These are phyloP conservation scores for Aspergillus sclerotioniger DNA, from an alignment of 495 filamentous ascomycete species.

Conservation along the genomic window DNA sequence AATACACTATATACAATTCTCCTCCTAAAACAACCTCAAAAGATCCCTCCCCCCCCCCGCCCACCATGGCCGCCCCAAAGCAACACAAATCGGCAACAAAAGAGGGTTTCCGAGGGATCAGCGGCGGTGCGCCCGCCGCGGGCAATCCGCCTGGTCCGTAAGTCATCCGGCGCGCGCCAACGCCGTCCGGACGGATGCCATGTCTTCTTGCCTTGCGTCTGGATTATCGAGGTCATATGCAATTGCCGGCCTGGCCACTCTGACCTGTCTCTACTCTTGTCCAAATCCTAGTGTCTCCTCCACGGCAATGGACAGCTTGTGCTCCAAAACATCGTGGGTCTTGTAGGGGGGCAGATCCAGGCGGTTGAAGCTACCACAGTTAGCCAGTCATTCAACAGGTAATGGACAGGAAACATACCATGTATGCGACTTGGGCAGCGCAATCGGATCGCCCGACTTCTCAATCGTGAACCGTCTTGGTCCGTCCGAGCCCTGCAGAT, in stretches of 20 bases:
- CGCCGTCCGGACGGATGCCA: neutral
- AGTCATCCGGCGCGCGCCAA: neutral
- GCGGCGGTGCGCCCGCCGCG: no score
- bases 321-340: constrained; percentile 73
- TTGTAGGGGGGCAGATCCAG: constrained; percentile 96
- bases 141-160: no score
- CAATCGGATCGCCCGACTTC: constrained; percentile 85
- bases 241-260: constrained; percentile 6
- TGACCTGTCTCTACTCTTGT: constrained; percentile 67
- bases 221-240: constrained; percentile 11
- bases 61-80: neutral
- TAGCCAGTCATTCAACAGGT: constrained; percentile 14
- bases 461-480: constrained; percentile 96
- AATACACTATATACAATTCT: constrained; percentile 7
- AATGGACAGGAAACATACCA: constrained; percentile 71
- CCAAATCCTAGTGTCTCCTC: constrained; percentile 99
- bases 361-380: constrained; percentile 79
- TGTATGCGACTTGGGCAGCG: constrained; percentile 95
- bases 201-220: neutral
- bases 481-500: constrained; percentile 95
- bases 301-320: constrained; percentile 91
- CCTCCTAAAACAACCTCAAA: neutral
- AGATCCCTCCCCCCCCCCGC: neutral
- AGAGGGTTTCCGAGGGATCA: neutral
- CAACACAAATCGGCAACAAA: constrained; percentile 1